These are phyloP conservation scores for Leonotis leonurus DNA, from an alignment of 257 asterid species.

Conservation along the genomic window DNA sequence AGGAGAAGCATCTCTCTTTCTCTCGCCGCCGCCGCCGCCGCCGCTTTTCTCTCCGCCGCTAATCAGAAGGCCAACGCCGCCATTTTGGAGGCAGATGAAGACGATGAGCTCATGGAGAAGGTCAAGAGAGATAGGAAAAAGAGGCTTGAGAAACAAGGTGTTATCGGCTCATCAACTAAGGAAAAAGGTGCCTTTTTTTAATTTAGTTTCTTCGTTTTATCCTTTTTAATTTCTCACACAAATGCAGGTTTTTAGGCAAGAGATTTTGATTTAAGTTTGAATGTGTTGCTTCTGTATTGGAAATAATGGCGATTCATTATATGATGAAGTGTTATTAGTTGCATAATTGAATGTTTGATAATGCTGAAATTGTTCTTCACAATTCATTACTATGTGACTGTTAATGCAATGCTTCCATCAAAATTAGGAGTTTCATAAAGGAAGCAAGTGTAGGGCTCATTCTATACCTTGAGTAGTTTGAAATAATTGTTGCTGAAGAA, in stretches of 20 bases:
- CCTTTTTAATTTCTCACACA: not conserved
- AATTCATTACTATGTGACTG: not conserved
- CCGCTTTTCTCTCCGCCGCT: conserved; percentile 30
- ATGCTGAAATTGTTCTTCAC: too few relatives aligned
- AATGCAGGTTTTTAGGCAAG: not conserved
- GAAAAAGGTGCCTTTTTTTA: conserved; percentile 52
- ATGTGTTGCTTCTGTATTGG: not conserved
- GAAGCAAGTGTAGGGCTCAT: too few relatives aligned
- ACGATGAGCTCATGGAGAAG: conserved; percentile 75
- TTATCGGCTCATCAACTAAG: conserved; percentile 44
- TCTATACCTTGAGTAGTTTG: too few relatives aligned
- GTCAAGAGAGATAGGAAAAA: conserved; percentile 80
- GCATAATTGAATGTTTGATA: not conserved
- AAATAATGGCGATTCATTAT: too few relatives aligned
- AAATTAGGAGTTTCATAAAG: too few relatives aligned
- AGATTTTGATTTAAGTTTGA: not conserved
- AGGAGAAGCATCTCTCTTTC: conserved; percentile 46
- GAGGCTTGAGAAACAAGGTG: conserved; percentile 70
- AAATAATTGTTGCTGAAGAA: too few relatives aligned
- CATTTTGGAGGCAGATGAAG: conserved; percentile 88
- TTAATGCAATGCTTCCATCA: not conserved
- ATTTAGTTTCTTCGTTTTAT: not conserved
- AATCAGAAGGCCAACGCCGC: conserved; percentile 57
- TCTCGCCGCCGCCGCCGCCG: conserved; percentile 35
- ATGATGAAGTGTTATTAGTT: not conserved